A percentile compares a stretch with the other conserved stretches of the same genome.
Evolutionary conservation across 208 protist genomes (phyloP).

Genomic region (Leishmania lainsoni): DNA sequence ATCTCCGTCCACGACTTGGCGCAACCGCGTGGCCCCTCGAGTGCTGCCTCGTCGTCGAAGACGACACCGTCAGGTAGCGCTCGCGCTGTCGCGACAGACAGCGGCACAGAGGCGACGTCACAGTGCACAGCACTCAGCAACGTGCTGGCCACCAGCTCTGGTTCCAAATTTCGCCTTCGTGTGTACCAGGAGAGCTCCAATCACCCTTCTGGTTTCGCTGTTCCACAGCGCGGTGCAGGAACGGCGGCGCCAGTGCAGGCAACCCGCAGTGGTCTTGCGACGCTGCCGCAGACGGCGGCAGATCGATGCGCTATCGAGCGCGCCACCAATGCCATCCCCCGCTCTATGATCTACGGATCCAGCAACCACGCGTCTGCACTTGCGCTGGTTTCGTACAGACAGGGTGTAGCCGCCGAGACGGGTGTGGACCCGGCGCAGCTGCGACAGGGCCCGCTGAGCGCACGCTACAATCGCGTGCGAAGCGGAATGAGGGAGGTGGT

Average conservation of each 20-base stretch:
- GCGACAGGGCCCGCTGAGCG: constrained; percentile 9
- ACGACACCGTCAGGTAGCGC: not conserved
- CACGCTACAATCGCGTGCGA: constrained; percentile 17
- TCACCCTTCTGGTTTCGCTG: constrained; percentile 24
- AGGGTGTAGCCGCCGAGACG: constrained; percentile 11
- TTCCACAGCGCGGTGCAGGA: constrained; percentile 21
- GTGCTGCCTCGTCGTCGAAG: not conserved
- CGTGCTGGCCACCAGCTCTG: not conserved
- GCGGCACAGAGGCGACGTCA: not conserved
- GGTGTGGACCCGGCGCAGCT: constrained; percentile 23
- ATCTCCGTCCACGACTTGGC: not conserved
- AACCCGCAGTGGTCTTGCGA: constrained; percentile 7
- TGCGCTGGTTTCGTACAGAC: constrained; percentile 14
- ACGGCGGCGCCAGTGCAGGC: constrained; percentile 8
- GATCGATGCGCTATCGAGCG: constrained; percentile 11
- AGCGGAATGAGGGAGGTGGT: not conserved
- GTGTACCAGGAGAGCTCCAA: constrained; percentile 13
- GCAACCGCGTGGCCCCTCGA: not conserved
- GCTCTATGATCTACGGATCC: constrained; percentile 5
- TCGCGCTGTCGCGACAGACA: not conserved
- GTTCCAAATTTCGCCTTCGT: constrained; percentile 6
- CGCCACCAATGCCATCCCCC: constrained; percentile 4
- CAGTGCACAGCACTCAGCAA: not conserved
- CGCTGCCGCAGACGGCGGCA: constrained; percentile 8
- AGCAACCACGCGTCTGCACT: constrained; percentile 7